Evolutionary conservation across 2,329 filamentous ascomycete species (phyloP).

Genomic region (Aspergillus carbonarius): DNA sequence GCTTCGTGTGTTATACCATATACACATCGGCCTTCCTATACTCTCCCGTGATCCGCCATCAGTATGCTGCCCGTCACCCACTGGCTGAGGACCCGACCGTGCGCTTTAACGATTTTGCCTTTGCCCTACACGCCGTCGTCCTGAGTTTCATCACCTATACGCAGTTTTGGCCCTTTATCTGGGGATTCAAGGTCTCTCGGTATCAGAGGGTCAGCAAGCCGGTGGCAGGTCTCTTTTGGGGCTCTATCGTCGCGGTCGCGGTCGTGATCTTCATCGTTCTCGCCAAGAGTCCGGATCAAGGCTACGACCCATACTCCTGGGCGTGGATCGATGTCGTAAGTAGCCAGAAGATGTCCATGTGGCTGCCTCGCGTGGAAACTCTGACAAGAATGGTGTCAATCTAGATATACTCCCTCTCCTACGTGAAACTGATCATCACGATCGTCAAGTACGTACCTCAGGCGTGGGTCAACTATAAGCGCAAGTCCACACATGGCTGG

Average conservation of each 20-base stretch:
- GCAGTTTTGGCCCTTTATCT: conserved; percentile 70
- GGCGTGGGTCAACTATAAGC: conserved; percentile 76
- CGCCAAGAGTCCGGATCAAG: conserved; percentile 40
- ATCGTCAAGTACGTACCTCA: conserved; percentile 93
- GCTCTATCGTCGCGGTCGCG: conserved; percentile 55
- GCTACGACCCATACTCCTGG: conserved; percentile 53
- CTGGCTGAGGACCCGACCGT: conserved; percentile 76
- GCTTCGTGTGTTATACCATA: conserved; percentile 66
- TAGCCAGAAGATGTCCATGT: conserved; percentile 8
- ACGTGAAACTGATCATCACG: conserved; percentile 85
- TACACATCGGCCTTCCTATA: conserved; percentile 76
- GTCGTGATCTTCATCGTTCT: conserved; percentile 44
- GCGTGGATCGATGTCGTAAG: conserved; percentile 65
- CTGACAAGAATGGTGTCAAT: neutral
- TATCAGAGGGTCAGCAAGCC: conserved; percentile 57
- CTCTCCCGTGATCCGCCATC: conserved; percentile 70
- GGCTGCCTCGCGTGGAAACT: conserved; percentile 1
- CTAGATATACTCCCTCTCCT: conserved; percentile 69
- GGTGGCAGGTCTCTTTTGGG: conserved; percentile 69
- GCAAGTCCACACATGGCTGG: conserved; percentile 85
- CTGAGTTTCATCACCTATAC: conserved; percentile 71
- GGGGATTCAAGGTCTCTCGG: conserved; percentile 68
- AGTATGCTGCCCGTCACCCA: conserved; percentile 81
- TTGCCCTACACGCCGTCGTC: conserved; percentile 76
- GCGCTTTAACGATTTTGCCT: conserved; percentile 83